Percentiles rank a stretch among this genome's conserved stretches.
These are phyloP conservation scores for Medicago ruthenica DNA, from an alignment of 306 rosid species.

Conservation along the genomic window DNA sequence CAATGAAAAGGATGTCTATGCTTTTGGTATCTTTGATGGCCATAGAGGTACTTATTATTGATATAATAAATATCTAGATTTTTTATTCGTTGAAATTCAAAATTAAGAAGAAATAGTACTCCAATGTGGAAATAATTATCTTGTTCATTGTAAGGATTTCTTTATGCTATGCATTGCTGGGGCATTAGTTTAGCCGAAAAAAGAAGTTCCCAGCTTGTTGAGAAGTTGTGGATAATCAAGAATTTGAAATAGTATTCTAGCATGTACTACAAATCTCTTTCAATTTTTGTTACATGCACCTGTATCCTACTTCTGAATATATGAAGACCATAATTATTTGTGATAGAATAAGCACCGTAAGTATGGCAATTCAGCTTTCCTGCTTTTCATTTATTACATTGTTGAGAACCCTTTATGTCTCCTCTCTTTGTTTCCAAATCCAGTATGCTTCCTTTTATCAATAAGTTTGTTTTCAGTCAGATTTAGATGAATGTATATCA, in stretches of 20 bases:
- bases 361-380: background rate
- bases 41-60: conserved; percentile 70
- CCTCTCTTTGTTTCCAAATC: background rate
- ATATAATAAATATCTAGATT: conserved; percentile 22
- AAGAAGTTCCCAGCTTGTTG: background rate
- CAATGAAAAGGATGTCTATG: conserved; percentile 66
- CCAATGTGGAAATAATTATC: background rate
- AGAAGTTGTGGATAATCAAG: background rate
- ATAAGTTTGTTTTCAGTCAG: background rate
- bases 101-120: background rate
- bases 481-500: background rate
- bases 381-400: too few relatives aligned
- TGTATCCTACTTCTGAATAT: conserved; percentile 1
- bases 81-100: background rate
- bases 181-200: background rate
- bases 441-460: too few relatives aligned
- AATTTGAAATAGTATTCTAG: background rate
- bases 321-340: background rate
- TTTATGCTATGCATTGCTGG: background rate
- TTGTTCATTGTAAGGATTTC: conserved; percentile 1
- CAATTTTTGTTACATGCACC: conserved; percentile 19
- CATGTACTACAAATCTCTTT: conserved; percentile 3
- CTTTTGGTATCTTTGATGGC: conserved; percentile 92
- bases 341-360: conserved; percentile 21
- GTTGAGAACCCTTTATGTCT: too few relatives aligned